Conservation (phyloP, 2,329 filamentous ascomycete genomes). For the Rhynchosporium graminicola region DNA sequence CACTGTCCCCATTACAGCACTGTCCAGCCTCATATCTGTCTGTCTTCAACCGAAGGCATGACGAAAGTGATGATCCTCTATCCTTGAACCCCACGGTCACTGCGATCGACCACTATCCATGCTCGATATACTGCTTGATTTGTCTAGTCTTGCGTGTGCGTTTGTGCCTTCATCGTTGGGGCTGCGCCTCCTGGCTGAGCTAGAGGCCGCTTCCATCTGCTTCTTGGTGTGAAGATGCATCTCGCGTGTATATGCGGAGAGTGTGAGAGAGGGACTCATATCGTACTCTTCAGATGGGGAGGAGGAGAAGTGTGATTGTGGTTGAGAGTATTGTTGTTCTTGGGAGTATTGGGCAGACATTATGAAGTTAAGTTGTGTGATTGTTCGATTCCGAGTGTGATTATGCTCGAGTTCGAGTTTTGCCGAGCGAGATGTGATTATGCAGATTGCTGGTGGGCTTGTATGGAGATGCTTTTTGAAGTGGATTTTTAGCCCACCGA, state of each 20-base stretch:
- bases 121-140: slow-evolving; percentile 21
- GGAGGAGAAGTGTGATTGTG: slow-evolving; percentile 4
- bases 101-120: slow-evolving; percentile 18
- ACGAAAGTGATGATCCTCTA: too few relatives aligned
- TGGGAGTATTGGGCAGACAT: slow-evolving; percentile 20
- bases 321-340: slow-evolving; percentile 6
- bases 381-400: not conserved
- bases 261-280: slow-evolving; percentile 9
- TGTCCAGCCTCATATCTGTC: not conserved
- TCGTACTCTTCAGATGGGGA: slow-evolving; percentile 13
- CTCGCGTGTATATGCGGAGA: slow-evolving; percentile 53
- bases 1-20: not conserved
- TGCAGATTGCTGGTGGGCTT: too few relatives aligned
- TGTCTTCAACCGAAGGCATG: not conserved
- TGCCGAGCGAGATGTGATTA: too few relatives aligned
- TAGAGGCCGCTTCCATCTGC: slow-evolving; percentile 61
- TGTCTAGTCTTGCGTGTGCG: slow-evolving; percentile 22
- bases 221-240: slow-evolving; percentile 67
- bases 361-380: not conserved
- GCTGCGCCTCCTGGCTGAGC: slow-evolving; percentile 43
- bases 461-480: too few relatives aligned
- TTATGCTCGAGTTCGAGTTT: not conserved
- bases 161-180: slow-evolving; percentile 17
- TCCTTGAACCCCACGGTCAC: not conserved
- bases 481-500: too few relatives aligned